Percentiles rank a stretch among this genome's conserved stretches.
phyloP scores from a whole-genome alignment of 1,284 basidiomycete species.

The Agaricales sp. region DNA sequence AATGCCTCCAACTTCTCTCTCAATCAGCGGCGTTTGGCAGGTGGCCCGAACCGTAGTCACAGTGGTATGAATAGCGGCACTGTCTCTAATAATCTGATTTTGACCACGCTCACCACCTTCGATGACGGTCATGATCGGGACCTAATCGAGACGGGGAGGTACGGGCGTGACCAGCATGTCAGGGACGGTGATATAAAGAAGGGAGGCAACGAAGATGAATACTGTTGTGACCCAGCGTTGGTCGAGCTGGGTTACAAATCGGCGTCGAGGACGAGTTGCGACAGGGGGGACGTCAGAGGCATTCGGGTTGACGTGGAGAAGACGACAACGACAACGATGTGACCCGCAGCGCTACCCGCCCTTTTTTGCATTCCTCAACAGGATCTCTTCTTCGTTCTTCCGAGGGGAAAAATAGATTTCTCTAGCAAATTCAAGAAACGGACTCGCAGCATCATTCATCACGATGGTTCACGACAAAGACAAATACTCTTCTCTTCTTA shows the following conservation, averaged over 20 bases:
- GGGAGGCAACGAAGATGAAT: constrained; percentile 3
- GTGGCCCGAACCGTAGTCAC: constrained; percentile 24
- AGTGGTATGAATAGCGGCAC: constrained; percentile 29
- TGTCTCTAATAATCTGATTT: constrained; percentile 40
- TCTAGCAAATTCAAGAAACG: too few relatives aligned
- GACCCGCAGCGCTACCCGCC: too few relatives aligned
- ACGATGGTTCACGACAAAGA: too few relatives aligned
- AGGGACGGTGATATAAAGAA: not conserved
- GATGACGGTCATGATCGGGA: constrained; percentile 44
- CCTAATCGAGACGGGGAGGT: constrained; percentile 44
- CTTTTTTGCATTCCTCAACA: too few relatives aligned
- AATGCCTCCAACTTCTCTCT: constrained; percentile 41
- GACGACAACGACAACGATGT: not conserved
- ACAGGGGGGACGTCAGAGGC: constrained; percentile 34
- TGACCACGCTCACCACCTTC: constrained; percentile 60
- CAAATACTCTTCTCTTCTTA: too few relatives aligned
- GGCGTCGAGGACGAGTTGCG: constrained; percentile 23
- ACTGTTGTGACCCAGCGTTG: constrained; percentile 34
- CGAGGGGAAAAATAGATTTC: too few relatives aligned
- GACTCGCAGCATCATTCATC: too few relatives aligned
- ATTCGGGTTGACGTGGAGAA: constrained; percentile 52
- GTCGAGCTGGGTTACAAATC: constrained; percentile 37
- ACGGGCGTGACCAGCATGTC: constrained; percentile 23
- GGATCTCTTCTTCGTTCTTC: too few relatives aligned
- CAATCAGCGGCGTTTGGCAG: constrained; percentile 16